Conservation (phyloP, 768 basidiomycete genomes). For the Pleurotus salmoneostramineus region DNA sequence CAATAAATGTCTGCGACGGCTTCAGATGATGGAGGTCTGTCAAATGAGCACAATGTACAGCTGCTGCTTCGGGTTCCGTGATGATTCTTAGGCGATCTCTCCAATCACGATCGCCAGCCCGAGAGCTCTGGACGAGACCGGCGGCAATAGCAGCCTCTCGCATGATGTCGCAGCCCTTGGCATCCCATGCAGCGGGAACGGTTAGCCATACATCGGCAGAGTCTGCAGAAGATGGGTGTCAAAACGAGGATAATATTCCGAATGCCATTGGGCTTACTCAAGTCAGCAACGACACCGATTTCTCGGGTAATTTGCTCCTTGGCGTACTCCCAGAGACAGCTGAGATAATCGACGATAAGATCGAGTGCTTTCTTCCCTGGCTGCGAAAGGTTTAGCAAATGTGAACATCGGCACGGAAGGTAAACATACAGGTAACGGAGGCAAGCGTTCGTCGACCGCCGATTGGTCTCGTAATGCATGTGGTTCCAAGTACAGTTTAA, state of each 20-base stretch:
- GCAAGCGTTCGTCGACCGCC: slow-evolving; percentile 72
- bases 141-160: slow-evolving; percentile 79
- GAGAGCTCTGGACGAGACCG: slow-evolving; percentile 69
- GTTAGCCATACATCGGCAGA: slow-evolving; percentile 83
- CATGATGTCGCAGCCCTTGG: slow-evolving; percentile 82
- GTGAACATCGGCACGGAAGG: slow-evolving; percentile 4
- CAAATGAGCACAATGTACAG: slow-evolving; percentile 82
- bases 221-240: slow-evolving; percentile 37
- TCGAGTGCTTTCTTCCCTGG: slow-evolving; percentile 73
- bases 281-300: slow-evolving; percentile 81
- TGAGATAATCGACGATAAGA: slow-evolving; percentile 80
- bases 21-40: slow-evolving; percentile 77
- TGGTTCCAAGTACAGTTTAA: slow-evolving; percentile 86
- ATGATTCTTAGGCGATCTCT: slow-evolving; percentile 81
- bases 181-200: slow-evolving; percentile 91
- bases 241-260: neutral
- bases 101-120: slow-evolving; percentile 72
- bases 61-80: slow-evolving; percentile 84
- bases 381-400: slow-evolving; percentile 29
- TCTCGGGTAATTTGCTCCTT: slow-evolving; percentile 85
- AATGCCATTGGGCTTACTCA: slow-evolving; percentile 50
- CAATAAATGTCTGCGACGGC: slow-evolving; percentile 82
- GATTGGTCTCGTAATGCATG: slow-evolving; percentile 71
- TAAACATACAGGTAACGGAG: slow-evolving; percentile 66
- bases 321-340: slow-evolving; percentile 83